phyloP scores from a whole-genome alignment of 2,329 filamentous ascomycete genomes.

The Xylariaceae sp. region DNA sequence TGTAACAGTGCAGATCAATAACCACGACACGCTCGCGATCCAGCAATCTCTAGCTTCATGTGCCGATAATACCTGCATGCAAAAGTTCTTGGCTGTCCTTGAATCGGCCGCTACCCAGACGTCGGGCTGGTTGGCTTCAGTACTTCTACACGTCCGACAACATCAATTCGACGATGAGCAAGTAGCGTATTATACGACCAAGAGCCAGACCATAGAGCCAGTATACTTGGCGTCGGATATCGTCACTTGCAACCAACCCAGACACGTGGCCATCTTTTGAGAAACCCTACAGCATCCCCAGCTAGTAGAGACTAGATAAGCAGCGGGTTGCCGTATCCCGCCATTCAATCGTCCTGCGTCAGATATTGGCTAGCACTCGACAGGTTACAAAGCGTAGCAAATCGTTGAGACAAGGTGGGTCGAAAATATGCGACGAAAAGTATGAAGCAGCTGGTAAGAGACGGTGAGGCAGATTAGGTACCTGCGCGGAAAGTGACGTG shows the following conservation, averaged over 20 bases:
- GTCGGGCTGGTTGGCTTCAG: conserved; percentile 4
- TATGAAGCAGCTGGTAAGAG: neutral
- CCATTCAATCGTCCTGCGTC: neutral
- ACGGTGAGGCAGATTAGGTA: neutral
- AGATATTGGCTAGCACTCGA: neutral
- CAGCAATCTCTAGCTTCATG: neutral
- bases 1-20: neutral
- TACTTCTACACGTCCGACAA: neutral
- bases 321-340: neutral
- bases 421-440: neutral
- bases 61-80: neutral
- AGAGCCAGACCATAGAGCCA: neutral
- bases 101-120: conserved; percentile 18
- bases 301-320: neutral
- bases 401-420: neutral
- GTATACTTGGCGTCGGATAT: too few relatives aligned
- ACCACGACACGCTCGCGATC: neutral
- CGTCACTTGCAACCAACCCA: neutral
- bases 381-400: neutral
- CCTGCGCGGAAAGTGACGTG: neutral
- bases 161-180: neutral
- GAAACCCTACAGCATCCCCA: too few relatives aligned
- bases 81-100: conserved; percentile 13
- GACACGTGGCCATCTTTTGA: neutral
- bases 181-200: neutral